Evolutionary conservation across 2,329 filamentous ascomycete species (phyloP), one percentile per base, ranked within the genome.

Genomic region (Diaporthe vexans): DNA sequence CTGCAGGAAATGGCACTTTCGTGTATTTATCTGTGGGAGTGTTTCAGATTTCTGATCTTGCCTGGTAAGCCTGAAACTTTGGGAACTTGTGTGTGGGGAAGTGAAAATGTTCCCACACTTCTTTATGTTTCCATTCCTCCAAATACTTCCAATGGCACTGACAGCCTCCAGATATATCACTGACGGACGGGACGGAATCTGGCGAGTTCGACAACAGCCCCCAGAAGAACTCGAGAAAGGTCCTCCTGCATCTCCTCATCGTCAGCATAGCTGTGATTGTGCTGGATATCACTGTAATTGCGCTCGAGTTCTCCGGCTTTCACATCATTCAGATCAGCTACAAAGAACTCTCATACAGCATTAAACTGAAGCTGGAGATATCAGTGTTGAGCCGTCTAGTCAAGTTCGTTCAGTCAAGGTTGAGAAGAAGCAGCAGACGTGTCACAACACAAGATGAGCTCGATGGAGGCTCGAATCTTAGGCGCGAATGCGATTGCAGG

Each of bases 331-430:
- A 63, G 19, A 63, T 63, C 59, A 63, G 59, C 19, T 63, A 63
- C 19, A 63, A 63, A 10, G 59, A 63, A 26, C 26, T 63, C 10
- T 15, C 59, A 26, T 63, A 63, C 26, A 63, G 59, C 26, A 63
- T 63, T 9, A 63, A 63, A 19, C 26, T 63, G 17, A 63, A 63
- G 26, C 40, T 63, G 37, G 59, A 63, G 40, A 63, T 63, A 63
- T 63, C 59, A 8, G 40, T 63, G 3, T 37, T 63, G 8, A 63
- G 24, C 19, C 59, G 59, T 2, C 19, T 63, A 17, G 59, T 63
- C 4, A 63, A 63, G 13, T 63, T 63, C 9, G 59, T 63, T 15
- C 59, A 63, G 26, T 19, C 40, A 7, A 33, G 59, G 19, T 26
- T 40, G 1, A 29, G 13, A 4, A 40, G 40, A 5, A 63, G 59